phyloP scores from a whole-genome alignment of 129 eudicot genomes.

The Artemisia argyi region DNA sequence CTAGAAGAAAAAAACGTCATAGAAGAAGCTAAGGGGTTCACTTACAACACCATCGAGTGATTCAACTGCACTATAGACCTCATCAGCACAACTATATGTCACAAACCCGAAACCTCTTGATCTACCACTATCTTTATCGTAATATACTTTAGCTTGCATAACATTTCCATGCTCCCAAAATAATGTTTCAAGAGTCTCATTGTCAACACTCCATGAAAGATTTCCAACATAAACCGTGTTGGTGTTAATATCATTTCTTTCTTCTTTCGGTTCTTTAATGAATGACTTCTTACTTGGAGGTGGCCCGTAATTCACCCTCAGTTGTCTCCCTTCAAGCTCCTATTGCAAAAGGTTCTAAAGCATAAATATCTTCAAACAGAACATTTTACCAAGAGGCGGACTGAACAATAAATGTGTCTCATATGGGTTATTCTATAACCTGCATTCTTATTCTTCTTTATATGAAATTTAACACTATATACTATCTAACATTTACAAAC shows the following conservation, averaged over 20 bases:
- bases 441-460: too few relatives aligned
- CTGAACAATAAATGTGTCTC: not conserved
- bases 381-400: too few relatives aligned
- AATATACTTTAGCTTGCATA: conserved; percentile 71
- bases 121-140: conserved; percentile 82
- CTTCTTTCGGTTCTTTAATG: conserved; percentile 41
- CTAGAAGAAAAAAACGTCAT: not conserved
- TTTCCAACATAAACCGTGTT: conserved; percentile 80
- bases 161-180: conserved; percentile 83
- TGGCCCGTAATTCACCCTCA: conserved; percentile 76
- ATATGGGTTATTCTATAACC: not conserved
- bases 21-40: conserved; percentile 12
- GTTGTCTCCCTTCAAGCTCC: conserved; percentile 77
- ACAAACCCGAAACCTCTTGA: conserved; percentile 96
- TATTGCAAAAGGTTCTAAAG: conserved; percentile 24
- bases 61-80: conserved; percentile 76
- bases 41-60: conserved; percentile 77
- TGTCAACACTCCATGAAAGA: conserved; percentile 82
- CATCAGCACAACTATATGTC: conserved; percentile 61
- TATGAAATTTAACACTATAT: too few relatives aligned
- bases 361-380: not conserved
- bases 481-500: too few relatives aligned
- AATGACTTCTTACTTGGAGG: conserved; percentile 65
- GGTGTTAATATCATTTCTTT: conserved; percentile 36
- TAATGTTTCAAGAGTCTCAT: conserved; percentile 61